Base-by-base conservation (phyloP, 2,329 filamentous ascomycete genomes). In the Westerdykella sp. region DNA sequence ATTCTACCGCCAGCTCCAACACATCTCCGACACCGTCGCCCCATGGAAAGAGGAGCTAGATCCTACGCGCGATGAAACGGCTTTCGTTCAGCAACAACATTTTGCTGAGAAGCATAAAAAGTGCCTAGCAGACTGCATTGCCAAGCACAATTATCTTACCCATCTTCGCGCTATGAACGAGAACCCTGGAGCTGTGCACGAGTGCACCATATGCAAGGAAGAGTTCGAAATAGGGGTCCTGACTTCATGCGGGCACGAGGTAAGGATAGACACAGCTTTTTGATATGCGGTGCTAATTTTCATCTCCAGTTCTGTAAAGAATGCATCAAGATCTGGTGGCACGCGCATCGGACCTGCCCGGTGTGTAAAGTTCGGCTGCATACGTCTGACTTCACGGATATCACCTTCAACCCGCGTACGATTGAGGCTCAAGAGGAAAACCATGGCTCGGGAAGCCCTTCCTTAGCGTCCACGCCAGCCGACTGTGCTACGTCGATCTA, bases 1-100 rank as follows among this genome's bases (percentile, higher is more conserved):
- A 44, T 97, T 89, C 61, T 97, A 97, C 61, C 81, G 84, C 5
- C 89, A 96, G 58, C 74, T 97, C 10, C 93, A 97, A 60, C 78
- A 80, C 21, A 81, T 97, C n/a, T 96, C 90, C 0, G 91, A 97
- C 60, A 87, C 81, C 14, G 87, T 97, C 0, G 77, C 79, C 5
- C 83, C 85, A 1, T 86, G 85, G 43, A 83, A 88, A 44, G 82
- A 84, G 10, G 73, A 74, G 40, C 69, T 78, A 16, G 75, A 82
- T 16, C 71, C 78, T 11, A 72, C 71, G 2, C 70, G 83, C 10
- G 76, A 85, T 35, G 63, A 70, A 10, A 56, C 54, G 6, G 69
- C 79, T 15, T 72, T 74, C 31, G 53, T 62, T 7, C 55, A 61
- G 1, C 67, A 72, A 6, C 53, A 68, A 2, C 53, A 68, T 12